Conservation (phyloP, 495 filamentous ascomycete genomes). For the Penicillium flavigenum region DNA sequence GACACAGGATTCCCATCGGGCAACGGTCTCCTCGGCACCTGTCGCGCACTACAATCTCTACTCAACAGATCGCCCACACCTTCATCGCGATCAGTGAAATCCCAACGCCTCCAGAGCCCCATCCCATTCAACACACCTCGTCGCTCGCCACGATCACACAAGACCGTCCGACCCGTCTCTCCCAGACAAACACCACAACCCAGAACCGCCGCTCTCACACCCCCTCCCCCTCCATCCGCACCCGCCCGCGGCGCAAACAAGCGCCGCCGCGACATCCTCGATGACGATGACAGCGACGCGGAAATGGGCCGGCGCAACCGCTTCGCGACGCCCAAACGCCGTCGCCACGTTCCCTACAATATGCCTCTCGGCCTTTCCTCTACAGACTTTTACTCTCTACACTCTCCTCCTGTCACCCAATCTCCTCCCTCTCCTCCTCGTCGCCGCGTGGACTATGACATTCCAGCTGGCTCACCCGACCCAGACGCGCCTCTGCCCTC, state of each 20-base stretch:
- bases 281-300: slow-evolving; percentile 52
- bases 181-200: slow-evolving; percentile 40
- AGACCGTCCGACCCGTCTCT: slow-evolving; percentile 30
- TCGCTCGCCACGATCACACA: slow-evolving; percentile 47
- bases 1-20: slow-evolving; percentile 52
- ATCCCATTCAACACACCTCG: slow-evolving; percentile 51
- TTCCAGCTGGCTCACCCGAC: slow-evolving; percentile 22
- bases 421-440: slow-evolving; percentile 38
- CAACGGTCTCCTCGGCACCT: slow-evolving; percentile 63
- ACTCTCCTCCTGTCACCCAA: slow-evolving; percentile 42
- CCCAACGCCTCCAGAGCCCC: slow-evolving; percentile 51
- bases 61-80: slow-evolving; percentile 49
- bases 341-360: slow-evolving; percentile 62
- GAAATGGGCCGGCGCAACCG: slow-evolving; percentile 40
- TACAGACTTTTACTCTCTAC: slow-evolving; percentile 62
- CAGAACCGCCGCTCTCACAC: slow-evolving; percentile 20
- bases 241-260: slow-evolving; percentile 59
- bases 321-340: slow-evolving; percentile 68
- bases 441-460: slow-evolving; percentile 10
- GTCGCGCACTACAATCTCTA: slow-evolving; percentile 69
- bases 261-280: slow-evolving; percentile 52
- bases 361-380: slow-evolving; percentile 66
- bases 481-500: slow-evolving; percentile 44
- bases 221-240: slow-evolving; percentile 39
- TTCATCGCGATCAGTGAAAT: slow-evolving; percentile 37